Evolutionary conservation across 345 rosid species (phyloP).

Genomic region (Euclidium syriacum): DNA sequence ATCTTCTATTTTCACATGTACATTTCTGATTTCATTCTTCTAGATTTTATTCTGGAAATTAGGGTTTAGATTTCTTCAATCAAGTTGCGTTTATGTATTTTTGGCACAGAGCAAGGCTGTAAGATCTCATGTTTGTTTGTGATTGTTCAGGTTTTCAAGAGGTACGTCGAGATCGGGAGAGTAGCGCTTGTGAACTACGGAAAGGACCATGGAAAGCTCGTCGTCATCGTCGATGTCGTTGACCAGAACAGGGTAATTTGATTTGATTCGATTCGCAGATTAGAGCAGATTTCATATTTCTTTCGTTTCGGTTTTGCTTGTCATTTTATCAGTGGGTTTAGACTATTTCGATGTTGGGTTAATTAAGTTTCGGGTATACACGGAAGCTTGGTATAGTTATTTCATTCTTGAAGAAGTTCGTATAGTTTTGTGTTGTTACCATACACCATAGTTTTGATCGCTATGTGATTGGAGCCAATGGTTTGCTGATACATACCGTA

Average conservation of each 20-base stretch:
- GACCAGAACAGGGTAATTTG: constrained; percentile 71
- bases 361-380: not conserved
- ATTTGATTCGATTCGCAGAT: not conserved
- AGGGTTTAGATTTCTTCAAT: not conserved
- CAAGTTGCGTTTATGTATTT: not conserved
- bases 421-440: not conserved
- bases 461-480: not conserved
- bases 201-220: constrained; percentile 76
- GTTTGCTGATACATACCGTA: not conserved
- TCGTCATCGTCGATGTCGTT: constrained; percentile 85
- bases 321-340: not conserved
- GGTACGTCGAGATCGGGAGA: constrained; percentile 94
- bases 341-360: not conserved
- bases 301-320: too few species aligned
- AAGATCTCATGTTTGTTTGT: not conserved
- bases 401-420: not conserved
- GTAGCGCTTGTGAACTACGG: constrained; percentile 91
- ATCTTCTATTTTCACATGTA: not conserved
- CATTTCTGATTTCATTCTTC: constrained; percentile 2
- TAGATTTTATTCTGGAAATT: not conserved
- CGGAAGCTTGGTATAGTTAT: not conserved
- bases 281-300: not conserved
- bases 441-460: not conserved
- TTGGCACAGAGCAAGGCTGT: not conserved
- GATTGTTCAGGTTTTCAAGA: constrained; percentile 65